These are phyloP conservation scores for Pleurotus sapidus DNA, from an alignment of 768 basidiomycete genomes.

Conservation along the genomic window DNA sequence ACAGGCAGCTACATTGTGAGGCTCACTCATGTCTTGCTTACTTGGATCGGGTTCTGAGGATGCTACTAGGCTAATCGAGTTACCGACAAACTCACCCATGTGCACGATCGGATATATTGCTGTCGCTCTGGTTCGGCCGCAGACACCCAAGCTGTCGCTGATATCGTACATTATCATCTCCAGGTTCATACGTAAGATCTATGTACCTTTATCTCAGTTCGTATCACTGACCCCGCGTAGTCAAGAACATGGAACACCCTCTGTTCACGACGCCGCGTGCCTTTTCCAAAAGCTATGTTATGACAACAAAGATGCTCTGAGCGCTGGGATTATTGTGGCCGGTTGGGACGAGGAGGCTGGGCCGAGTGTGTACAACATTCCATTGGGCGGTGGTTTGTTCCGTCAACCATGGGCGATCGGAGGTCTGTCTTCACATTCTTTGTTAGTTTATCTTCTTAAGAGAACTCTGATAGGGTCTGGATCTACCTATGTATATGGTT, in stretches of 20 bases:
- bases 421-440: conserved; percentile 44
- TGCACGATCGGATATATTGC: conserved; percentile 98
- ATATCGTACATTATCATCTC: conserved; percentile 79
- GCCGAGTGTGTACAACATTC: conserved; percentile 95
- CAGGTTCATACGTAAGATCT: conserved; percentile 66
- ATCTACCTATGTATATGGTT: conserved; percentile 97
- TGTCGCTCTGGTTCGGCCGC: conserved; percentile 98
- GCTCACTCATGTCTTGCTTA: conserved; percentile 4
- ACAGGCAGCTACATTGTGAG: conserved; percentile 94
- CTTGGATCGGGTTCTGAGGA: neutral
- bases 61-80: conserved; percentile 85
- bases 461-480: conserved; percentile 66
- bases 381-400: conserved; percentile 95
- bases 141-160: conserved; percentile 96
- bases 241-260: conserved; percentile 55
- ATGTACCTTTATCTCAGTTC: conserved; percentile 4
- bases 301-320: conserved; percentile 85
- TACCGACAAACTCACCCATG: conserved; percentile 94
- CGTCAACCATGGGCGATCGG: conserved; percentile 99
- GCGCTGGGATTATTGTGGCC: conserved; percentile 95
- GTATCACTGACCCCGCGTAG: conserved; percentile 21
- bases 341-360: conserved; percentile 95
- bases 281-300: conserved; percentile 89
- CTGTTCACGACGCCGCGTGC: conserved; percentile 80
- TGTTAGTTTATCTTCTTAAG: neutral